Evolutionary conservation across 176 grass and related monocot species (phyloP), one percentile per base, ranked within the genome.

Genomic region (Oryza rufipogon): DNA sequence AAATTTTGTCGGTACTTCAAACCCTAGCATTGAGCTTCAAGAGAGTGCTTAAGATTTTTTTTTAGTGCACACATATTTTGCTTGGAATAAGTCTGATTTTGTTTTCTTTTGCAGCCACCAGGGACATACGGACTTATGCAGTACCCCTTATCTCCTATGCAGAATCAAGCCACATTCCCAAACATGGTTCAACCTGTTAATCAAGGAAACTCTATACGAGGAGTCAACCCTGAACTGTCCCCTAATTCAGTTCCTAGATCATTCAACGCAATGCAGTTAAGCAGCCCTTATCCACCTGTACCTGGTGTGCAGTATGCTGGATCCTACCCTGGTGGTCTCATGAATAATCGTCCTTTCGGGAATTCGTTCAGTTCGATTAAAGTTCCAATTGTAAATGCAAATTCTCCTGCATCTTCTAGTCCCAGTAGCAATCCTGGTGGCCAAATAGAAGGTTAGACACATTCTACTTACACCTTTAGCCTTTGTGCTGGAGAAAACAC

Each of bases 61-160:
- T 66, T 49, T 26, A 23, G 32, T 42, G 12, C 3, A 60, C 36
- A 23, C 42, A 72, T 7, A 70, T 71, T 68, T 63, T 47, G 41
- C 67, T 42, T 44, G 51, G 11, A 63, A 33, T 86, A 76, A 60
- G 2, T 71, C 20, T 42, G 23, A 74, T 79, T 89, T 90, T 71
- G 11, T 48, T 83, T 28, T 81, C 26, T 4, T 87, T 47, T 86
- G 66, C 93, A 95, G 93, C 86, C 92, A 85, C 80, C 89, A n/a
- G 93, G 92, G 67, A 96, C 94, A 42, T 99, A 99, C 0, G 93
- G 95, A 76, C 81, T 95, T 78, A 91, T 95, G 85, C 92, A 95
- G 49, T 99, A 96, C 75, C 93, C 91, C 38, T 75, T 90, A 86
- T 86, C 90, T 83, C 90, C 97, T 84, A 92, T 99, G 88, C 97